Conservation (phyloP, 768 basidiomycete species). For the Podaxis sp. region DNA sequence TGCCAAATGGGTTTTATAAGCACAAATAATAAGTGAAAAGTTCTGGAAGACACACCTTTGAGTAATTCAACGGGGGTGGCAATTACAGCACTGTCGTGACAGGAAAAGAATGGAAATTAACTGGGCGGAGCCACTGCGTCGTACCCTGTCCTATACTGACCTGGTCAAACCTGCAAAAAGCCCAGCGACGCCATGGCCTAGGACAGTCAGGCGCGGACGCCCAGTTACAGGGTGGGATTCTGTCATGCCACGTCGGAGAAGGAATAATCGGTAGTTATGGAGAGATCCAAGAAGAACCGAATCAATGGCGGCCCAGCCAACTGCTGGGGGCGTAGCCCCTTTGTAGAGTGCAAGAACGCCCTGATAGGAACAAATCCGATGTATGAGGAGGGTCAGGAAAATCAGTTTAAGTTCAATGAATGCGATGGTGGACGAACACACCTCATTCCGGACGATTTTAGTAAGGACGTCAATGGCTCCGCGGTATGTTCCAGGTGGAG, state of each 20-base stretch:
- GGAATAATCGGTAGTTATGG: constrained; percentile 70
- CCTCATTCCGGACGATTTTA: constrained; percentile 62
- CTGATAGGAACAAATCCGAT: constrained; percentile 29
- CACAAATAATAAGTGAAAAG: constrained; percentile 25
- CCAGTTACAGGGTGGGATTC: constrained; percentile 47
- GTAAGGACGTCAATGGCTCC: constrained; percentile 60
- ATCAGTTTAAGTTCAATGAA: not conserved
- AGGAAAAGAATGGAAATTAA: constrained; percentile 13
- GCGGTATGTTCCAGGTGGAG: constrained; percentile 60
- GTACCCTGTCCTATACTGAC: constrained; percentile 28
- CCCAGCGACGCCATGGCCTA: constrained; percentile 67
- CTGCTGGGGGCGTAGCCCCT: constrained; percentile 69
- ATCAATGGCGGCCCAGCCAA: constrained; percentile 75
- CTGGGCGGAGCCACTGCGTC: not conserved
- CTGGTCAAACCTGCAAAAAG: constrained; percentile 71
- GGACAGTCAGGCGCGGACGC: constrained; percentile 52
- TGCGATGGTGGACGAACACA: constrained; percentile 24
- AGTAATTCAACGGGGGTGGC: constrained; percentile 80
- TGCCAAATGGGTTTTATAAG: constrained; percentile 30
- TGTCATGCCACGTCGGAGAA: constrained; percentile 51
- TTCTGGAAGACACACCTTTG: constrained; percentile 47
- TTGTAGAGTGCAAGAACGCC: constrained; percentile 70
- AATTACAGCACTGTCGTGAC: constrained; percentile 50
- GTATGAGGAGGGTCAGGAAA: not conserved
- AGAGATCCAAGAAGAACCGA: constrained; percentile 68